Evolutionary conservation across 176 grass and related monocot genomes (phyloP).

Genomic region (Calamus simplicifolius): DNA sequence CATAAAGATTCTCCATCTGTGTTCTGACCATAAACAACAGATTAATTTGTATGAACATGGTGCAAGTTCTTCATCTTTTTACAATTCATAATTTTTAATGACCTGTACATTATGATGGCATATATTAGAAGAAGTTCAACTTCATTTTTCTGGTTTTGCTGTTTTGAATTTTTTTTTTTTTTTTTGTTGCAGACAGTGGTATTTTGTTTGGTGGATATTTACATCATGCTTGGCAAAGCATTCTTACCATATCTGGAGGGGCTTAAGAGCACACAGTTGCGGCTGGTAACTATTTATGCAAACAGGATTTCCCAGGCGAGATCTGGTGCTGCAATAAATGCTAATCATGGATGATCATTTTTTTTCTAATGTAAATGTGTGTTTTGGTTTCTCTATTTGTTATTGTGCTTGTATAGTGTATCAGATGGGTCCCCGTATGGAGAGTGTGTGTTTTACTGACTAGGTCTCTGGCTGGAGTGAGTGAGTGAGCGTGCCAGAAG

Average conservation of each 20-base stretch:
- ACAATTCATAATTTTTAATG: no score
- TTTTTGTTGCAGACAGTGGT: slow-evolving; percentile 58
- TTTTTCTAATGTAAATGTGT: slow-evolving; percentile 23
- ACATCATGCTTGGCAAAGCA: slow-evolving; percentile 86
- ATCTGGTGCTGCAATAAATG: slow-evolving; percentile 43
- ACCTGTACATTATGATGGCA: background rate
- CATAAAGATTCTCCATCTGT: no score
- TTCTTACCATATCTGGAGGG: slow-evolving; percentile 82
- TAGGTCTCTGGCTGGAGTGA: no score
- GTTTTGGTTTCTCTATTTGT: slow-evolving; percentile 40
- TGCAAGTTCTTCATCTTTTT: no score
- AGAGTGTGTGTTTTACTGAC: slow-evolving; percentile 4
- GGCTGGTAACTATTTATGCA: slow-evolving; percentile 86
- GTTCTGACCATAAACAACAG: no score
- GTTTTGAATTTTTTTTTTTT: background rate
- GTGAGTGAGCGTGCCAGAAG: no score
- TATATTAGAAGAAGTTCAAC: background rate
- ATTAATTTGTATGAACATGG: no score
- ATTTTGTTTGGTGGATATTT: slow-evolving; percentile 96
- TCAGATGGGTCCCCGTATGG: slow-evolving; percentile 4
- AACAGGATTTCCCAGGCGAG: slow-evolving; percentile 83
- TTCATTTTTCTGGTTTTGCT: background rate
- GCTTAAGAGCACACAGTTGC: slow-evolving; percentile 81
- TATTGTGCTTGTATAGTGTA: slow-evolving; percentile 61
- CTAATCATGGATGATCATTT: slow-evolving; percentile 43